A percentile compares a stretch with the other conserved stretches of the same genome.
These are phyloP conservation scores for Monosporozyma yasuniensis DNA, from an alignment of 805 yeast genomes.

Conservation along the genomic window DNA sequence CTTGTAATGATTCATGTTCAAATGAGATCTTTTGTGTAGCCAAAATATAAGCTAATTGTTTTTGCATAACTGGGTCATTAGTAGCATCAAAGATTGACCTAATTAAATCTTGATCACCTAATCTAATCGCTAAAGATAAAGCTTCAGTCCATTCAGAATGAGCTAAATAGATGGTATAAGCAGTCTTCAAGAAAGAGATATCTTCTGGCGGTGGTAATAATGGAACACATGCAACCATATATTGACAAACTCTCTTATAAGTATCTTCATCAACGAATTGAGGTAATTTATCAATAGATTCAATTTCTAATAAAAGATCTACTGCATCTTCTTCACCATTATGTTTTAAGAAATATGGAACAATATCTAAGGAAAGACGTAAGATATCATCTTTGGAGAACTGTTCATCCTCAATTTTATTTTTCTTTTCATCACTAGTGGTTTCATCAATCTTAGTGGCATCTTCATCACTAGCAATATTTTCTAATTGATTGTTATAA, in stretches of 20 bases:
- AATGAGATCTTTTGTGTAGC: constrained; percentile 81
- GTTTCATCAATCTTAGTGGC: constrained; percentile 5
- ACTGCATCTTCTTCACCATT: constrained; percentile 99
- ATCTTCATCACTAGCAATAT: constrained; percentile 9
- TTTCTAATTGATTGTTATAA: constrained; percentile 44
- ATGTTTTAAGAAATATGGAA: constrained; percentile 84
- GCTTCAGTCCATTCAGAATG: constrained; percentile 84
- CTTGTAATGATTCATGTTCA: constrained; percentile 62
- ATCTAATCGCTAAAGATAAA: constrained; percentile 74
- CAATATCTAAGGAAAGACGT: constrained; percentile 63
- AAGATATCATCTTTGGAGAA: constrained; percentile 40
- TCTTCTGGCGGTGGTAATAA: constrained; percentile 93
- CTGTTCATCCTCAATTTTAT: neutral
- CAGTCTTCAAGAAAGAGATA: constrained; percentile 73
- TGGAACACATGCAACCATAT: constrained; percentile 95
- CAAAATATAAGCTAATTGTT: constrained; percentile 84
- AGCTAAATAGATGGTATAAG: constrained; percentile 72
- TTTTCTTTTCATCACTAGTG: neutral
- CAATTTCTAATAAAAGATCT: constrained; percentile 83
- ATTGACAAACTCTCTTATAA: constrained; percentile 81
- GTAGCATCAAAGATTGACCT: constrained; percentile 76
- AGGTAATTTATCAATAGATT: constrained; percentile 72
- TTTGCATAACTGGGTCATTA: constrained; percentile 60
- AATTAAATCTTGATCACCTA: constrained; percentile 74
- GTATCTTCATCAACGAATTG: constrained; percentile 79